phyloP scores from a whole-genome alignment of 768 basidiomycete genomes.

The Clitopilus hobsonii region DNA sequence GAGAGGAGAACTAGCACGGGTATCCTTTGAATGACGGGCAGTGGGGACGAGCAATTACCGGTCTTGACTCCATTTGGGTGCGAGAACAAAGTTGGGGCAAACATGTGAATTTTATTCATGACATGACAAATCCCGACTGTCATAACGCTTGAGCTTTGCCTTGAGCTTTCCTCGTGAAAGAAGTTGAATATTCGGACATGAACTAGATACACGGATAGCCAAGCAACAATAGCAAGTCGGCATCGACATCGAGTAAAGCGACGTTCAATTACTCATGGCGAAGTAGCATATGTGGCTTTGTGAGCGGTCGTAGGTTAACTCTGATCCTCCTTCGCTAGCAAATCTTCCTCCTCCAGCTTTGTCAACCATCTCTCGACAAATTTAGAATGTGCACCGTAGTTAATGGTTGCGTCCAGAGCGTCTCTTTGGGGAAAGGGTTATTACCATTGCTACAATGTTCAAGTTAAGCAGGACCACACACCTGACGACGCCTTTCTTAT shows the following conservation, averaged over 20 bases:
- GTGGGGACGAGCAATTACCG: neutral
- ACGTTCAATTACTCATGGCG: no score
- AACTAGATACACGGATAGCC: no score
- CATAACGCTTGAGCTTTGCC: no score
- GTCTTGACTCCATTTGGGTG: neutral
- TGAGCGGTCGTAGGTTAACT: neutral
- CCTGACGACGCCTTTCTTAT: slow-evolving; percentile 64
- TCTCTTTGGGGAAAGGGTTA: slow-evolving; percentile 35
- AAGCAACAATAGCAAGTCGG: no score
- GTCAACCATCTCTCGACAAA: slow-evolving; percentile 69
- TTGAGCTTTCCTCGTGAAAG: no score
- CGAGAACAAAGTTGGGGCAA: neutral
- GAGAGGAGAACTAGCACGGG: neutral
- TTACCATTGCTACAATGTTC: neutral
- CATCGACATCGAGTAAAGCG: no score
- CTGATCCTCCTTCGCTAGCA: neutral
- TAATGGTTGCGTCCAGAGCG: slow-evolving; percentile 54
- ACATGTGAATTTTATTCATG: neutral
- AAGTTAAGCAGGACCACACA: slow-evolving; percentile 21
- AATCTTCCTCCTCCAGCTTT: slow-evolving; percentile 20
- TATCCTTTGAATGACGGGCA: neutral
- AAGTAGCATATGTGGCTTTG: neutral
- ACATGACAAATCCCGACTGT: no score
- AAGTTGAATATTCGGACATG: no score
- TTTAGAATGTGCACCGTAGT: slow-evolving; percentile 61